A percentile compares a stretch with the other conserved stretches of the same genome.
Conservation (phyloP, 768 basidiomycete genomes). For the Clitopilus hobsonii region DNA sequence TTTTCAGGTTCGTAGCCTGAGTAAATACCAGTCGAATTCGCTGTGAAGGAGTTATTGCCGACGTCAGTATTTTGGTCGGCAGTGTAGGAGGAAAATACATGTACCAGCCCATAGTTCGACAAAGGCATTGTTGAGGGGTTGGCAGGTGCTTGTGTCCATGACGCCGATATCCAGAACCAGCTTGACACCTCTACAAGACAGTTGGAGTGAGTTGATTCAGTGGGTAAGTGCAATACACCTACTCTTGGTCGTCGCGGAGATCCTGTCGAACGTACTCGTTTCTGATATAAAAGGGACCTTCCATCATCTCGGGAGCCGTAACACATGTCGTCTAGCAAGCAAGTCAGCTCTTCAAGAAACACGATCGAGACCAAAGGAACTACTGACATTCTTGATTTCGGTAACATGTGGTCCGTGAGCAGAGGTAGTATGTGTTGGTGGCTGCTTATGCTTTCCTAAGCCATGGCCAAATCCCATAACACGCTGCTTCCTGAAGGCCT, state of each 20-base stretch:
- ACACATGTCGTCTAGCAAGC: neutral
- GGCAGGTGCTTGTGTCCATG: neutral
- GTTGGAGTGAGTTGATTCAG: neutral
- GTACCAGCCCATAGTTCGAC: neutral
- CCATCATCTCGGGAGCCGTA: neutral
- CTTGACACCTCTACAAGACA: slow-evolving; percentile 20
- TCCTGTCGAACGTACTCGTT: neutral
- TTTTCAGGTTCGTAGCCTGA: neutral
- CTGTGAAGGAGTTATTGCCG: neutral
- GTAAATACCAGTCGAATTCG: neutral
- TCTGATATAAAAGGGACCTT: neutral
- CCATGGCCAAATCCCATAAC: neutral
- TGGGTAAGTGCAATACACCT: neutral
- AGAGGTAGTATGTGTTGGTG: neutral
- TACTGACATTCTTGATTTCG: neutral
- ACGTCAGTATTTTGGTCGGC: neutral
- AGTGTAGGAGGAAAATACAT: neutral
- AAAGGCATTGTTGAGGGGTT: neutral
- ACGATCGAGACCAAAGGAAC: neutral
- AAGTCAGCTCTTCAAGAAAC: neutral
- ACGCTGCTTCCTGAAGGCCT: neutral
- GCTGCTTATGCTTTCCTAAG: neutral
- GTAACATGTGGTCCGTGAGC: neutral
- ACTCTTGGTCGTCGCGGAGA: neutral
- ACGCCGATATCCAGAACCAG: slow-evolving; percentile 17